phyloP scores from a whole-genome alignment of 1,139 yeast genomes.

The Wickerhamomyces sp. region DNA sequence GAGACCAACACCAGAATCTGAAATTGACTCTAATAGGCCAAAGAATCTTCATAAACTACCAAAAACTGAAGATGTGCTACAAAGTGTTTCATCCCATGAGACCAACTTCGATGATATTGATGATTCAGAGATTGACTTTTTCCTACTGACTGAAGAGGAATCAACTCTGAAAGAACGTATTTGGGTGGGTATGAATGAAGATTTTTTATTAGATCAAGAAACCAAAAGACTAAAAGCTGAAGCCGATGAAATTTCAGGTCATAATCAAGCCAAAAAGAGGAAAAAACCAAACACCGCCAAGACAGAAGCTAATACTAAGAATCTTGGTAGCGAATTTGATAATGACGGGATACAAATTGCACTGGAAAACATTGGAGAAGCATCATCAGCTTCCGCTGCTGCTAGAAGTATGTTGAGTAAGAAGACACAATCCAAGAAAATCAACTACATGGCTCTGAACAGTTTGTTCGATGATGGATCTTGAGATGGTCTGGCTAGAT shows the following conservation, averaged over 20 bases:
- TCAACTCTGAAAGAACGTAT: slow-evolving; percentile 64
- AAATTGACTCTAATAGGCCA: slow-evolving; percentile 24
- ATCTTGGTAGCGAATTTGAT: slow-evolving; percentile 19
- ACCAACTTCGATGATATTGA: slow-evolving; percentile 71
- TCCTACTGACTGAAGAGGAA: slow-evolving; percentile 64
- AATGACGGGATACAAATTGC: slow-evolving; percentile 29
- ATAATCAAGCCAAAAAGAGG: slow-evolving; percentile 42
- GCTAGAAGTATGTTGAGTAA: slow-evolving; percentile 66
- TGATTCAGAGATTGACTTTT: slow-evolving; percentile 65
- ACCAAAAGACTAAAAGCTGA: slow-evolving; percentile 76
- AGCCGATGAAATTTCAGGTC: slow-evolving; percentile 80
- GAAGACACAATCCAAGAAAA: slow-evolving; percentile 76
- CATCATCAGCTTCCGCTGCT: slow-evolving; percentile 67
- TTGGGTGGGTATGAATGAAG: slow-evolving; percentile 88
- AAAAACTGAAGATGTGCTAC: slow-evolving; percentile 48
- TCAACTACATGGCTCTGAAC: slow-evolving; percentile 76
- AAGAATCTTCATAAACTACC: slow-evolving; percentile 36
- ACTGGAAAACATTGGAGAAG: slow-evolving; percentile 33
- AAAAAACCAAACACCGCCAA: slow-evolving; percentile 26
- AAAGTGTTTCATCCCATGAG: slow-evolving; percentile 53
- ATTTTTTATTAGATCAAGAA: slow-evolving; percentile 80
- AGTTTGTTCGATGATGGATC: slow-evolving; percentile 42
- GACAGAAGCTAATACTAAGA: slow-evolving; percentile 21
- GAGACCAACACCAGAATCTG: slow-evolving; percentile 20
- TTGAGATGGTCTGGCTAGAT: no score